Base-by-base conservation (phyloP, 2,329 filamentous ascomycete genomes). In the Pseudogymnoascus sp. region DNA sequence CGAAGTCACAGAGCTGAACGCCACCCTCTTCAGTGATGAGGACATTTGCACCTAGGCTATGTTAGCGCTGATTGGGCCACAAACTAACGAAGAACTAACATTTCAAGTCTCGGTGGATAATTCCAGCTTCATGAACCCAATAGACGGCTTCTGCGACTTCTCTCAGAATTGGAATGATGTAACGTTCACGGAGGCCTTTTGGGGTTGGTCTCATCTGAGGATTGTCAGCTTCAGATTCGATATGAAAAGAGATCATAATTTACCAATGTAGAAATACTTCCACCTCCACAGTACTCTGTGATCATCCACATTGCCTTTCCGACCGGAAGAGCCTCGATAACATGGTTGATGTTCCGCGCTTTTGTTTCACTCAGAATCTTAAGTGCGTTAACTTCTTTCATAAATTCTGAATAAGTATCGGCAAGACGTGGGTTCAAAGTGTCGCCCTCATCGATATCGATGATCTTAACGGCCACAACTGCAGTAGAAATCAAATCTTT, bases 241-340 rank as follows among this genome's bases (percentile, higher is more conserved):
- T 62, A 78, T 79, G 62, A 79, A 72, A 70, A 79, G 76, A 62
- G 75, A 73, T 65, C 78, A 77, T 38, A 78, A 73, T 65, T 79
- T 77, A 69, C 81, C 76, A 83, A 81, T 65, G 82, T 92, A 66
- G 83, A 87, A 72, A 95, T 87, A 72, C 90, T 94, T 58, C 91
- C 91, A 65, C 91, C 91, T 5, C 88, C 89, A 69, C 90, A 92
- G 73, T 92, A 92, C 75, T 94, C 90, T 63, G 89, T 92, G 62
- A 94, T 85, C 78, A 94, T 90, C 91, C 91, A 95, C 77, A 95
- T 87, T 64, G 90, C 84, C 68, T 89, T 86, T 42, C 89, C 88
- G 38, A 93, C 85, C 7, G 89, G 85, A 17, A 92, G 80, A 4
- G 89, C 89, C 67, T 92, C 90, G 68, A 92, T 86, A 60, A 93